Base-by-base conservation (phyloP, 106 monocot genomes). In the Dactylorhiza incarnata region DNA sequence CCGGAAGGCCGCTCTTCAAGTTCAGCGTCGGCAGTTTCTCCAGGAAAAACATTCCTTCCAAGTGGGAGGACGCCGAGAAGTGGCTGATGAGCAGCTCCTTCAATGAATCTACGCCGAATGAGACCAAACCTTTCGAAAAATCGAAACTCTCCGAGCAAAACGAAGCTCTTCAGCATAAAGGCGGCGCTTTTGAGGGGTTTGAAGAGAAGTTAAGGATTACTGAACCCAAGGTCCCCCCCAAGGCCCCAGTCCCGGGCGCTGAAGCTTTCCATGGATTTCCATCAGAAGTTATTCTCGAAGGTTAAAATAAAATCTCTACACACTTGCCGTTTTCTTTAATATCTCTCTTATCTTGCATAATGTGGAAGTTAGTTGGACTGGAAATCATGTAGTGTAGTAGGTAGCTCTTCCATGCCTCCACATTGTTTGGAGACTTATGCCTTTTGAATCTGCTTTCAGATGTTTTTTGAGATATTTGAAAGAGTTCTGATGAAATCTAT, bases 41-140 rank as follows among this genome's bases (percentile, higher is more conserved):
- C 26, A 89, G 90, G 45, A 92, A 85, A 86, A 83, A 70, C 50
- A 75, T 92, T 25, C 92, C 90, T 75, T 92, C 95, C 54, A 95
- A 95, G 79, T 95, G 95, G 95, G 95, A 95, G 9, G 90, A 95
- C 79, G 95, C 95, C 7, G 90, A 95, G 82, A 95, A 95, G 76
- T 95, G 95, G 95, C 46, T 95, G 49, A 82, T 89, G 62, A 83
- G 83, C 47, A 81, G 78, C 73, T 85, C 92, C 43, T 89, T 84
- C 84, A 82, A 87, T 79, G 83, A 85, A 26, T 89, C 91, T 45
- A 87, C 91, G 49, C 81, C 84, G 24, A 84, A 86, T 80, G 73
- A 17, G 44, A 58, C 25, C 5, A 86, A 84, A 68, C 58, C 67
- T 24, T 63, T 70, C 45, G 80, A 82, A 3, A 58, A 19, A 45